Percentiles rank a stretch among this genome's conserved stretches.
Conservation (phyloP, 768 basidiomycete genomes). For the Kwoniella dendrophila region DNA sequence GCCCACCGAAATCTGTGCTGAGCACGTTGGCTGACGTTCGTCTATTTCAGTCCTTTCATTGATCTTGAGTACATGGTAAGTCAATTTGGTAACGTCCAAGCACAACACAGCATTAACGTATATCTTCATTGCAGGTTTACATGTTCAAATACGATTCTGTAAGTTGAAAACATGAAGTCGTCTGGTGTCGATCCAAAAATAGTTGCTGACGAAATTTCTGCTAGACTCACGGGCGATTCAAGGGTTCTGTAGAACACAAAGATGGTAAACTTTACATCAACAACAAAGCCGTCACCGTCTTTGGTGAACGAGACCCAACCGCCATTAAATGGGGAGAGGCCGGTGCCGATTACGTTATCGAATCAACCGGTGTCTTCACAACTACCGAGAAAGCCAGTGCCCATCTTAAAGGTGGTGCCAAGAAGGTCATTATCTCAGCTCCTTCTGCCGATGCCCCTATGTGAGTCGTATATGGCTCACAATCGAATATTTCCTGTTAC, state of each 20-base stretch:
- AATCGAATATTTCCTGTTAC: not conserved
- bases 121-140: slow-evolving; percentile 37
- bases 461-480: slow-evolving; percentile 31
- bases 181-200: too few relatives aligned
- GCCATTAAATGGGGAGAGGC: slow-evolving; percentile 77
- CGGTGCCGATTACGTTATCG: slow-evolving; percentile 90
- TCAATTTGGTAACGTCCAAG: not conserved
- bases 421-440: slow-evolving; percentile 99
- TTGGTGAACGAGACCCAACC: slow-evolving; percentile 81
- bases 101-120: not conserved
- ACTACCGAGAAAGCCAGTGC: slow-evolving; percentile 86
- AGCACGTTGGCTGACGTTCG: slow-evolving; percentile 20
- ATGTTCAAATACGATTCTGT: slow-evolving; percentile 55
- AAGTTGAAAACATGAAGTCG: too few relatives aligned
- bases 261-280: slow-evolving; percentile 88
- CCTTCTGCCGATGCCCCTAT: slow-evolving; percentile 67
- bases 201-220: slow-evolving; percentile 17
- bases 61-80: slow-evolving; percentile 92
- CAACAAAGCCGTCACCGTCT: slow-evolving; percentile 70
- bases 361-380: slow-evolving; percentile 99
- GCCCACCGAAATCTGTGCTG: not conserved
- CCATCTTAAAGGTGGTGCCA: slow-evolving; percentile 97
- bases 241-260: slow-evolving; percentile 75
- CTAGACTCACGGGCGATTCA: slow-evolving; percentile 63
- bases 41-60: slow-evolving; percentile 82